Base-by-base conservation (phyloP, 345 rosid species). In the Aurinia saxatilis region DNA sequence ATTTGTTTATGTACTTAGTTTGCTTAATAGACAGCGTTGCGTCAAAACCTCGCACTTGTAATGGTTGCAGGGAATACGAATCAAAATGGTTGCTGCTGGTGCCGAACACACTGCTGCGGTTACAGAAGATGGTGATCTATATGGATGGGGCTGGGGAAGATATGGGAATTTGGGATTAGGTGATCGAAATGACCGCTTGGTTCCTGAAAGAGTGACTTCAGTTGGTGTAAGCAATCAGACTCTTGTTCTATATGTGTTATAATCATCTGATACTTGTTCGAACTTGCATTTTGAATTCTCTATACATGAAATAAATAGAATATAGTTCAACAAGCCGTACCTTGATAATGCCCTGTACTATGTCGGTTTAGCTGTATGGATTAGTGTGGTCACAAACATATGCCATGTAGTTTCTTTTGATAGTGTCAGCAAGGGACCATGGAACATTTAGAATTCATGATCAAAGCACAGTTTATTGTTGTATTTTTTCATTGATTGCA, bases 101-200 rank as follows among this genome's bases (percentile, higher is more conserved):
- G 97, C 97, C 60, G 99, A 93, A 70, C 99, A 93, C 80, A 85
- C 95, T 65, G 97, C 86, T 39, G 99, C 97, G 56, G 82, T 90
- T 57, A 74, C 97, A 57, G 95, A 90, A 81, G 84, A 81, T 63
- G 99, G 99, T 68, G 86, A 80, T 31, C 91, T 93, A 13, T 90
- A 85, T 79, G 99, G 99, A 63, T 93, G 99, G 99, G 99, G 99
- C 5, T 89, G 99, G 97, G 99, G 99, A 7, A 74, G 95, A 39
- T 90, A 93, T 72, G 99, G 97, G 38, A 93, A 93, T 79, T 69
- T 93, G 82, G 99, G 99, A 69, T 80, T 93, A 23, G 99, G 99
- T 51, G 99, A 93, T 79, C 73, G 97, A 71, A 82, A 60, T 50
- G 97, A 93, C 77, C 99, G 97, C 51, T 68, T 82, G 69, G 76